phyloP scores from a whole-genome alignment of 1,139 yeast species.

The Blastobotrys indianensis region DNA sequence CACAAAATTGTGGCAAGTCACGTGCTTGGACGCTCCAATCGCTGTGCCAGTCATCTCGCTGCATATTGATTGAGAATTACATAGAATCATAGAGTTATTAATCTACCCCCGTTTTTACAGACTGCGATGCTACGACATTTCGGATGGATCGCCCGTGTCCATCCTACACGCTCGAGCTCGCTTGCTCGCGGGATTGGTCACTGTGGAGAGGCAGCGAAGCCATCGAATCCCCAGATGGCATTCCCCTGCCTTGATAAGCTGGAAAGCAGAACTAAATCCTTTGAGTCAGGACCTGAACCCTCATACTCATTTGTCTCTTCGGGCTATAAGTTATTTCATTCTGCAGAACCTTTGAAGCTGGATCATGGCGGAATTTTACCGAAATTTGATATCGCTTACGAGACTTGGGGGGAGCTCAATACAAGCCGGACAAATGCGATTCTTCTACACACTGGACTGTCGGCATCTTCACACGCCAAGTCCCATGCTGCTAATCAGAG shows the following conservation, averaged over 20 bases:
- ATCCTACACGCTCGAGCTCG: too few species aligned
- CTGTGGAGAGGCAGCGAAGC: background rate
- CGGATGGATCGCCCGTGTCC: too few species aligned
- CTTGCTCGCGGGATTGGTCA: too few species aligned
- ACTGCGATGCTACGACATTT: too few species aligned
- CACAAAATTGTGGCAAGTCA: background rate
- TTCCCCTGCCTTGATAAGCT: constrained; percentile 84
- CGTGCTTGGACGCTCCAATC: background rate
- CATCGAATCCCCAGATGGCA: constrained; percentile 53
- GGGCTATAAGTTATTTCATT: constrained; percentile 58
- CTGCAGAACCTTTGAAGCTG: constrained; percentile 54
- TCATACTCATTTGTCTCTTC: constrained; percentile 64
- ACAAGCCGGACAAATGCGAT: constrained; percentile 61
- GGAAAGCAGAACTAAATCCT: constrained; percentile 49
- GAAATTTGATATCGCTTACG: constrained; percentile 76
- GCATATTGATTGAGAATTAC: too few species aligned
- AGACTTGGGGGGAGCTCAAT: constrained; percentile 80
- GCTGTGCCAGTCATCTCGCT: too few species aligned
- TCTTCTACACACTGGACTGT: constrained; percentile 80
- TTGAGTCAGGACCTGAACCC: constrained; percentile 81
- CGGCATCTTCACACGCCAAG: constrained; percentile 93
- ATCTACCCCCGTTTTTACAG: too few species aligned
- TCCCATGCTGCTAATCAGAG: constrained; percentile 65
- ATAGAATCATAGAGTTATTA: too few species aligned
- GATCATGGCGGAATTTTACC: constrained; percentile 81